Percentiles rank a stretch among this genome's conserved stretches.
These are phyloP conservation scores for Wickerhamiella hasegawae DNA, from an alignment of 805 yeast species.

Conservation along the genomic window DNA sequence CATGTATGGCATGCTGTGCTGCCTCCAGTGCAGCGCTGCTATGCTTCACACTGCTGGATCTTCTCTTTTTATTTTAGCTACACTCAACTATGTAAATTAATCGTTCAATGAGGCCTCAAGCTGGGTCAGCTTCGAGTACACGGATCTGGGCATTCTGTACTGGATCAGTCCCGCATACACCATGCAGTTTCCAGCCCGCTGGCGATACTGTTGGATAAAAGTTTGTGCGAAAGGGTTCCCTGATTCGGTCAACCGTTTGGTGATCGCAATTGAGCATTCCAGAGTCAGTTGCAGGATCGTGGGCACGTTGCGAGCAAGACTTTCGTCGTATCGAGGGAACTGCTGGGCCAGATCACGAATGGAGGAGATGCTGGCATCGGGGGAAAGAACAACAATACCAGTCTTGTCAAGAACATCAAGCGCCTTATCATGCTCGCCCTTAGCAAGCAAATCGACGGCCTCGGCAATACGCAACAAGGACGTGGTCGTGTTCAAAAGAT, in stretches of 20 bases:
- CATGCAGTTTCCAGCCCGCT: conserved; percentile 66
- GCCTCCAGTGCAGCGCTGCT: not conserved
- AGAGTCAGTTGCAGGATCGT: conserved; percentile 62
- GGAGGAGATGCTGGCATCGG: conserved; percentile 29
- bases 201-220: conserved; percentile 11
- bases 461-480: conserved; percentile 49
- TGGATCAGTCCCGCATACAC: conserved; percentile 90
- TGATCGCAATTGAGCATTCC: conserved; percentile 49
- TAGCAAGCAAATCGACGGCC: conserved; percentile 44
- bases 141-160: conserved; percentile 65
- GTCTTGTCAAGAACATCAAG: conserved; percentile 39
- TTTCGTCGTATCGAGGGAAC: conserved; percentile 46
- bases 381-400: conserved; percentile 47
- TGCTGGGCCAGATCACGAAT: conserved; percentile 59
- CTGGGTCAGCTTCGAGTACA: conserved; percentile 12
- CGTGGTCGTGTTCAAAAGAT: conserved; percentile 48
- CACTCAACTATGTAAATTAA: no score
- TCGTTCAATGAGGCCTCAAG: conserved; percentile 10
- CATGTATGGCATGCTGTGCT: not conserved
- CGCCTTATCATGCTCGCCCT: conserved; percentile 42
- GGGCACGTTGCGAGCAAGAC: conserved; percentile 66
- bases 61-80: not conserved
- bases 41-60: not conserved
- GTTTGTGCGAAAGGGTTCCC: conserved; percentile 10
- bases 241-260: conserved; percentile 23